Conservation (phyloP, 1,284 basidiomycete species). For the Fomitopsis palustris region DNA sequence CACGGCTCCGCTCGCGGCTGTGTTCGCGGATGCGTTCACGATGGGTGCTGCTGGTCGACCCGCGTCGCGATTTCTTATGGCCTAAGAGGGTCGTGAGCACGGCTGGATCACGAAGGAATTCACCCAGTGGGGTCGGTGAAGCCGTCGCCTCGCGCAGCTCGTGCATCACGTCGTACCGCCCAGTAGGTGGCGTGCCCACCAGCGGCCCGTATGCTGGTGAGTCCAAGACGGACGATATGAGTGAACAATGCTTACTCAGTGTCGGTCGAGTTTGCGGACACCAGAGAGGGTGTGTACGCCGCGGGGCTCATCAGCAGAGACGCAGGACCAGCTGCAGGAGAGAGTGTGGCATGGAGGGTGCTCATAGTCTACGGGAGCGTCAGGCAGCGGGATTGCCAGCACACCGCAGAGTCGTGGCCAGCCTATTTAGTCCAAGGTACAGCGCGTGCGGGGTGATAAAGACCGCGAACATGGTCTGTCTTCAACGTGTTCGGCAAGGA, state of each 20-base stretch:
- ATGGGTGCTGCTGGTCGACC: conserved; percentile 20
- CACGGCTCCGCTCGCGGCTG: conserved; percentile 14
- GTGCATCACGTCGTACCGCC: conserved; percentile 19
- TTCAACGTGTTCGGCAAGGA: conserved; percentile 9
- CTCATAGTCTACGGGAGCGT: background rate
- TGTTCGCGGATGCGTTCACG: conserved; percentile 14
- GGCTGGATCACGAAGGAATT: conserved; percentile 30
- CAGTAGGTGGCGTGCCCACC: conserved; percentile 5
- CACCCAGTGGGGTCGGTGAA: conserved; percentile 30
- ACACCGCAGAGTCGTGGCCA: background rate
- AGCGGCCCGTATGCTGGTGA: conserved; percentile 1
- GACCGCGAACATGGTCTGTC: conserved; percentile 5
- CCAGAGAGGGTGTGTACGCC: conserved; percentile 2
- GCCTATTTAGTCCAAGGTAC: background rate
- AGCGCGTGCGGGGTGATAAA: conserved; percentile 1
- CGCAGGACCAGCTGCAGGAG: background rate
- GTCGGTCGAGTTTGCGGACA: background rate
- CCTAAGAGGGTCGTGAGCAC: conserved; percentile 25
- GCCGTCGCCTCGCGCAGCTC: conserved; percentile 28
- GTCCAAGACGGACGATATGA: background rate
- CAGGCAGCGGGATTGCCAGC: conserved; percentile 2
- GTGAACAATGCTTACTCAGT: conserved; percentile 5
- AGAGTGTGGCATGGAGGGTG: background rate
- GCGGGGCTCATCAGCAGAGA: background rate
- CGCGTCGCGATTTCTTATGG: conserved; percentile 26